A percentile compares a stretch with the other conserved stretches of the same genome.
Evolutionary conservation across 2,329 filamentous ascomycete genomes (phyloP).

Genomic region (Cercospora sojina): DNA sequence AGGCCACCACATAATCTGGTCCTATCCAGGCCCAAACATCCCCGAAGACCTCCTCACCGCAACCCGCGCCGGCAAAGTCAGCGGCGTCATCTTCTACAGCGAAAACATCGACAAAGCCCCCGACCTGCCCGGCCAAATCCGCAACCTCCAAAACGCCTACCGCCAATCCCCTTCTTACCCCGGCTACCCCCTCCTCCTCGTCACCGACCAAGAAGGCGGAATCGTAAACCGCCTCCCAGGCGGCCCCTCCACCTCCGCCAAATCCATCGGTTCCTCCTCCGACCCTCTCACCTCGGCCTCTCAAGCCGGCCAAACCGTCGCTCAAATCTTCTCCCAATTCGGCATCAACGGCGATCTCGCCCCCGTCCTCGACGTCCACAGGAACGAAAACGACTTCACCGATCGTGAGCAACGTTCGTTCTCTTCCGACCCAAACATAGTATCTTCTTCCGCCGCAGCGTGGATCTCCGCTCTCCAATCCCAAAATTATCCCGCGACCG

Average conservation of each 20-base stretch:
- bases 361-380: constrained; percentile 23
- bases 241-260: constrained; percentile 17
- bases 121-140: constrained; percentile 16
- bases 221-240: constrained; percentile 23
- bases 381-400: constrained; percentile 18
- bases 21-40: constrained; percentile 16
- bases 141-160: constrained; percentile 17
- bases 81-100: constrained; percentile 24
- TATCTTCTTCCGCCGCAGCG: constrained; percentile 12
- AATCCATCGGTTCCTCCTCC: constrained; percentile 13
- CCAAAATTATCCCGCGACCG: constrained; percentile 18
- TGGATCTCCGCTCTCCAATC: constrained; percentile 21
- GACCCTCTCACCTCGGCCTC: constrained; percentile 14
- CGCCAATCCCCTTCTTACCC: constrained; percentile 14
- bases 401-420: constrained; percentile 23
- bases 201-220: constrained; percentile 24
- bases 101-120: constrained; percentile 19
- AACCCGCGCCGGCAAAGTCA: constrained; percentile 18
- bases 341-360: constrained; percentile 24
- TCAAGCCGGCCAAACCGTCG: constrained; percentile 12
- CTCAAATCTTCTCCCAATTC: constrained; percentile 11
- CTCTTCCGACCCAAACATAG: constrained; percentile 11
- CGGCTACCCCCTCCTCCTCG: constrained; percentile 20
- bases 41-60: constrained; percentile 15
- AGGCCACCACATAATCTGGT: constrained; percentile 24